A percentile compares a stretch with the other conserved stretches of the same genome.
phyloP scores from a whole-genome alignment of 2,329 filamentous ascomycete species.

The Xylaria digitata region DNA sequence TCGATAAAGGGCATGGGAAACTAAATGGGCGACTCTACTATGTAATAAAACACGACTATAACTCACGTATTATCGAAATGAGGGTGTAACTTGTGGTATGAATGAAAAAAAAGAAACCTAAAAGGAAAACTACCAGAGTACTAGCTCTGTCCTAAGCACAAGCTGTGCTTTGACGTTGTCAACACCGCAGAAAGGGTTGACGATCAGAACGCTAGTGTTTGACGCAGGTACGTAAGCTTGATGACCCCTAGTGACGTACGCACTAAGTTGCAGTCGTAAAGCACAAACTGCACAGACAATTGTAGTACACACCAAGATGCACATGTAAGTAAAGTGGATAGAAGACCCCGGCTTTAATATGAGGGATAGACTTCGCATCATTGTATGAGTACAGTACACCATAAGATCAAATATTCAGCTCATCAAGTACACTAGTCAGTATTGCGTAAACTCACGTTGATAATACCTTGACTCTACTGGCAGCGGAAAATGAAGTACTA shows the following conservation, averaged over 20 bases:
- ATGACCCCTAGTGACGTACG: neutral
- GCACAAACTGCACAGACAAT: no score
- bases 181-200: neutral
- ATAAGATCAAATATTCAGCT: no score
- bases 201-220: neutral
- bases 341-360: no score
- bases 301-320: no score
- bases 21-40: neutral
- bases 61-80: neutral
- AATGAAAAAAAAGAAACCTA: neutral
- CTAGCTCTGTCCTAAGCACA: neutral
- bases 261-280: no score
- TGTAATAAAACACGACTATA: neutral
- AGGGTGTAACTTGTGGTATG: neutral
- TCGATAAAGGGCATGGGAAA: neutral
- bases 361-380: no score
- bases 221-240: neutral
- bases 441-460: no score
- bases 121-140: neutral
- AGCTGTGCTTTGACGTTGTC: slow-evolving; percentile 6
- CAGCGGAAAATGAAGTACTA: no score
- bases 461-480: no score
- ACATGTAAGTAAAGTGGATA: no score
- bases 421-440: no score
- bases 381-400: no score